Evolutionary conservation across 208 protist species (phyloP), one percentile per base, ranked within the genome.

Genomic region (Wallacemonas sp.): DNA sequence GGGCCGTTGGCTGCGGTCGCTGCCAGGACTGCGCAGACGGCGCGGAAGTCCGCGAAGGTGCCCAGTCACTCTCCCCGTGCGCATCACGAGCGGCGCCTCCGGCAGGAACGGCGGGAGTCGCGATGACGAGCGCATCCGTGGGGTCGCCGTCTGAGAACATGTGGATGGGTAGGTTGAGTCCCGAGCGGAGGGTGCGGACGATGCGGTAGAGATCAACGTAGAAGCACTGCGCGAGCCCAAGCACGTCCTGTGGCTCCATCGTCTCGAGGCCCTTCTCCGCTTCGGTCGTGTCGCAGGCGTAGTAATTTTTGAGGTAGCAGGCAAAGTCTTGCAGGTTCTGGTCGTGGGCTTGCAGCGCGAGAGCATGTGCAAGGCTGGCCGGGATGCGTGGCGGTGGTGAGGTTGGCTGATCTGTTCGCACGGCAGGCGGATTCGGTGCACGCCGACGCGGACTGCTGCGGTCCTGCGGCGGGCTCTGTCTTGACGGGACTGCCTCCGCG

Each of bases 261-360:
- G 87, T 89, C 55, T 93, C 83, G 34, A 93, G 46, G 1, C 83
- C 83, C 8, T 62, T 58, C 36, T 63, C 45, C 21, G 27, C 52
- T 55, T 93, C 87, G 2, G 71, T 63, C 19, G 73, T 34, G 37
- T 90, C 81, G 3, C 77, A 68, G 5, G 83, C 87, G 62, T 89
- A 90, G 67, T 88, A 71, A 54, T 90, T 67, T 48, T 93, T 90
- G 17, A 91, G 57, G 60, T 93, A 93, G 22, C 38, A 57, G 37
- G 78, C 66, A 17, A 91, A 76, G 34, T 70, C 52, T n/a, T 50
- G 46, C 37, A 90, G 37, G 50, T 84, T 86, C n/a, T 71, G 71
- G 1, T 68, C 65, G 53, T 86, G 77, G 17, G n/a, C 5, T 21
- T 57, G 26, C 50, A 38, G 50, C n/a, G 24, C n/a, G 0, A 57